A percentile compares a stretch with the other conserved stretches of the same genome.
phyloP scores from a whole-genome alignment of 768 basidiomycete genomes.

The Ramaria rubella region DNA sequence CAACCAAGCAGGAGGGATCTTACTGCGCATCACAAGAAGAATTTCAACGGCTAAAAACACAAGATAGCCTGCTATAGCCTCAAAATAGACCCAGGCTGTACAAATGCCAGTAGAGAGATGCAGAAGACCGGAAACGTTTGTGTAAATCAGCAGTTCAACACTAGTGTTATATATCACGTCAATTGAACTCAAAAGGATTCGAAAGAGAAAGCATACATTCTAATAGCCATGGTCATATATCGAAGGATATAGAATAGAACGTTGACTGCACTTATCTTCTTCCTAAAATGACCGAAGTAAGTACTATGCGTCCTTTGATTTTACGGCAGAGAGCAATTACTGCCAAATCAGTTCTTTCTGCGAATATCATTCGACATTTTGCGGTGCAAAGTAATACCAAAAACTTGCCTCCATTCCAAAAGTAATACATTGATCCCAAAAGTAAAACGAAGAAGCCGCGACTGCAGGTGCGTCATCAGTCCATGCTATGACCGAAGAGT shows the following conservation, averaged over 20 bases:
- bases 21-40: conserved; percentile 1
- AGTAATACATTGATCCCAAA: conserved; percentile 8
- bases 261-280: background rate
- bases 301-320: background rate
- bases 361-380: too few relatives aligned
- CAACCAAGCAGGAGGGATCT: background rate
- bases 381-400: too few relatives aligned
- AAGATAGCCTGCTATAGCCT: background rate
- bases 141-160: conserved; percentile 1
- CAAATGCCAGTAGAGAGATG: background rate
- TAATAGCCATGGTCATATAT: background rate
- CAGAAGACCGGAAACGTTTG: background rate
- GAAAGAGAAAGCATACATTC: background rate
- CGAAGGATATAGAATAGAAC: background rate
- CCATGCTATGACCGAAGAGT: background rate
- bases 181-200: background rate
- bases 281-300: background rate
- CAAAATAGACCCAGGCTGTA: background rate
- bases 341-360: background rate
- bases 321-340: too few relatives aligned
- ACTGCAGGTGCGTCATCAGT: background rate
- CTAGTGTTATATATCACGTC: background rate
- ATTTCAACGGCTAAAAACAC: background rate
- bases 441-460: conserved; percentile 1
- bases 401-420: conserved; percentile 1